Conservation (phyloP, 2,329 filamentous ascomycete genomes). For the Fusarium beomiforme region DNA sequence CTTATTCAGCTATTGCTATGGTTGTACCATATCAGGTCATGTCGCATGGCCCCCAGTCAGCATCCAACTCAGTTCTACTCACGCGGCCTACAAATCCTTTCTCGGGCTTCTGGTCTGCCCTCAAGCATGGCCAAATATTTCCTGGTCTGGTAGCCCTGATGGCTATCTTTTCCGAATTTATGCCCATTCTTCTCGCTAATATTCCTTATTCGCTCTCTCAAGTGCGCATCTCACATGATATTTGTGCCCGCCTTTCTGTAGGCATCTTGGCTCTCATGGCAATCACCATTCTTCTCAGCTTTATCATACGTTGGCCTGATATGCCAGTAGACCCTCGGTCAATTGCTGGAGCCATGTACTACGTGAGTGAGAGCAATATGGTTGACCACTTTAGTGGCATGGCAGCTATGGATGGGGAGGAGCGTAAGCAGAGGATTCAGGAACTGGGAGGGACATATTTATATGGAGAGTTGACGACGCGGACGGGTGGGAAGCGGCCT, state of each 20-base stretch:
- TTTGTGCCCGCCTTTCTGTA: constrained; percentile 54
- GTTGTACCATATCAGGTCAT: constrained; percentile 58
- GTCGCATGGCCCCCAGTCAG: constrained; percentile 45
- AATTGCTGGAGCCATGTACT: constrained; percentile 58
- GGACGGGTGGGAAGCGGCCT: constrained; percentile 29
- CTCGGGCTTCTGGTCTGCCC: constrained; percentile 50
- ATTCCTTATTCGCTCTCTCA: constrained; percentile 58
- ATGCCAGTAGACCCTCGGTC: constrained; percentile 60
- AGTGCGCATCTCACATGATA: constrained; percentile 50
- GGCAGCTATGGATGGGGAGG: constrained; percentile 30
- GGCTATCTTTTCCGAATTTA: constrained; percentile 58
- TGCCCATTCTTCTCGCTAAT: constrained; percentile 61
- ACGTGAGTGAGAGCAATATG: constrained; percentile 47
- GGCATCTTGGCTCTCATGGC: constrained; percentile 56
- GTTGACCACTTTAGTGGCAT: constrained; percentile 38
- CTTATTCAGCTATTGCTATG: constrained; percentile 53
- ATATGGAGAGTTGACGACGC: constrained; percentile 38
- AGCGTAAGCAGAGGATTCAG: constrained; percentile 34
- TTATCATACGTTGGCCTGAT: constrained; percentile 55
- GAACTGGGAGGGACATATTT: constrained; percentile 40
- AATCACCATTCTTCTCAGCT: constrained; percentile 50
- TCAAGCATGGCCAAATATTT: constrained; percentile 47
- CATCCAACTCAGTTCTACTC: constrained; percentile 53
- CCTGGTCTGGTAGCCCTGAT: constrained; percentile 53
- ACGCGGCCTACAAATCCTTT: constrained; percentile 57